These are phyloP conservation scores for Adansonia digitata DNA, from an alignment of 345 rosid species.

Conservation along the genomic window DNA sequence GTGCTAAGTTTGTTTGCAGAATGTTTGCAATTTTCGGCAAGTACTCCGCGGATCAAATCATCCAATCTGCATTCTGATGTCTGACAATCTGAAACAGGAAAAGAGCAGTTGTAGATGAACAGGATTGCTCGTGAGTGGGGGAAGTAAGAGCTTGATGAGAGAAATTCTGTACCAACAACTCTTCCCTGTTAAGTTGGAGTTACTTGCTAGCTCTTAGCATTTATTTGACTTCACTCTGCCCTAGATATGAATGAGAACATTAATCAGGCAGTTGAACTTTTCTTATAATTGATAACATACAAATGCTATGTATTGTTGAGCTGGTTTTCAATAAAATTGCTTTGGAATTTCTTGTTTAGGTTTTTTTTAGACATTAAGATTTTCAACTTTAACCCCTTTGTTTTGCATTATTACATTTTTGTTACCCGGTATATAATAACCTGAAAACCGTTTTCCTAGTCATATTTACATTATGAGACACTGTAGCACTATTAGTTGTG, in stretches of 20 bases:
- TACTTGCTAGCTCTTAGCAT: too few relatives aligned
- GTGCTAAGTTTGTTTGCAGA: not conserved
- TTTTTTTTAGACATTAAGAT: not conserved
- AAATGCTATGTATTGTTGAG: not conserved
- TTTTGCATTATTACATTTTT: not conserved
- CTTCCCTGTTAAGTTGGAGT: too few relatives aligned
- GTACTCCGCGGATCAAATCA: too few relatives aligned
- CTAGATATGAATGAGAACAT: too few relatives aligned
- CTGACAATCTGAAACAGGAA: conserved; percentile 1
- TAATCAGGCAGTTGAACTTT: too few relatives aligned
- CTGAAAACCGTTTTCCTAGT: not conserved
- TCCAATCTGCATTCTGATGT: not conserved
- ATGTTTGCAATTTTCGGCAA: not conserved
- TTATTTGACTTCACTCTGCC: too few relatives aligned
- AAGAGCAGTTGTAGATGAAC: not conserved
- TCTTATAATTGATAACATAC: not conserved
- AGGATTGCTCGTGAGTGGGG: not conserved
- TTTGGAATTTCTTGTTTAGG: not conserved
- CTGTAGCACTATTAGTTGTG: not conserved
- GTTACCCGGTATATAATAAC: not conserved
- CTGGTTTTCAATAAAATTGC: not conserved
- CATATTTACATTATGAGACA: not conserved
- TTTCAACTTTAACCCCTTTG: not conserved
- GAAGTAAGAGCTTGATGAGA: not conserved
- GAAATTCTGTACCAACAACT: not conserved